Evolutionary conservation across 345 rosid genomes (phyloP), one percentile per base, ranked within the genome.

Genomic region (Sisymbrium altissimum): DNA sequence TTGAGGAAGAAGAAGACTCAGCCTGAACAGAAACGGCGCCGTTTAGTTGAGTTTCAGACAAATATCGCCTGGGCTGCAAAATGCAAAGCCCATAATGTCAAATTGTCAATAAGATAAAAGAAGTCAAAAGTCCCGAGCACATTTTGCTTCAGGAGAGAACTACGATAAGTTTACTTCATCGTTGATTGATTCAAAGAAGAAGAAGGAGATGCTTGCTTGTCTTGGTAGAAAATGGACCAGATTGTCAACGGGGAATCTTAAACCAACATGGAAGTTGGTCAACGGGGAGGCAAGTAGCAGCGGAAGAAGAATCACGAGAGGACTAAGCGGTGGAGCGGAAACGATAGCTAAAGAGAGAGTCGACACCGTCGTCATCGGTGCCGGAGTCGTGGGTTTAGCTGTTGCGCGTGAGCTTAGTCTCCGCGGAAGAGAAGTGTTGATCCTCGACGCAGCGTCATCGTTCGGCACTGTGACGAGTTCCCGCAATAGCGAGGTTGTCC

Each of bases 401-500:
- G 82, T 88, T 35, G 97, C 95, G 18, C 83, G 95, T 72, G 85
- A 83, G 69, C 80, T 94, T 30, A 81, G 93, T n/a, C 53, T 38
- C 23, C 76, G 74, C 11, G 96, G 96, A 27, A 84, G 87, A 38
- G 89, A 89, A 25, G 98, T 91, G 2, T 23, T 91, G 33, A 91
- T 94, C 54, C 74, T 94, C 11, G 98, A 94, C 21, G 86, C 95
- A 2, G 93, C 91, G 25, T 64, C 97, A 18, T 81, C 96, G 25
- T 91, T 94, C 72, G 98, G 97, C 81, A 84, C 92, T 39, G 90
- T 77, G 50, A 89, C 86, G 18, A 91, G 95, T 36, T 86, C 97
- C 18, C 92, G 97, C 13, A 91, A 87, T 84, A 94, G 97, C 71
- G 87, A 94, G 74, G 98, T 94, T 80, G 74, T 94, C 68, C 97